These are phyloP conservation scores for Colletotrichum caudatum DNA, from an alignment of 2,329 filamentous ascomycete genomes.

Conservation along the genomic window DNA sequence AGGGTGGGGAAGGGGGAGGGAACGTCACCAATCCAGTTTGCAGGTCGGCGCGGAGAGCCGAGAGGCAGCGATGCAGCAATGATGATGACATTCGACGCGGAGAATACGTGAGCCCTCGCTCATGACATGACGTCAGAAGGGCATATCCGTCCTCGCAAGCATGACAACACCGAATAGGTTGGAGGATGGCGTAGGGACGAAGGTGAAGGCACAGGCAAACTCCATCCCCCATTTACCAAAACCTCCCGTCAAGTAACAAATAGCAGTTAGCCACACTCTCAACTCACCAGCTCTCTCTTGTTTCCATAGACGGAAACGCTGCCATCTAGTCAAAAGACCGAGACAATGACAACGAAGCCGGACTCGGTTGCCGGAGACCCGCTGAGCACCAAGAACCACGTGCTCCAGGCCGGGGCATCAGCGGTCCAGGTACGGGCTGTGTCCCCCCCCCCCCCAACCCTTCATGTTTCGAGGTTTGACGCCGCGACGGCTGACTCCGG, in stretches of 20 bases:
- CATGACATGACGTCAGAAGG: slow-evolving; percentile 36
- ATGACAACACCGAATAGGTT: neutral
- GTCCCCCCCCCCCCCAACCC: neutral
- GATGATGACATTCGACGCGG: slow-evolving; percentile 27
- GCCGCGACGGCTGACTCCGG: slow-evolving; percentile 11
- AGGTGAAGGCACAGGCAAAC: neutral
- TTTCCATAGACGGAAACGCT: neutral
- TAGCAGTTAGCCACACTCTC: neutral
- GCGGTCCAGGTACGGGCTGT: slow-evolving; percentile 62
- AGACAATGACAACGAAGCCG: slow-evolving; percentile 31
- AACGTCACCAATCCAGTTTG: neutral
- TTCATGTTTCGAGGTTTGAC: neutral
- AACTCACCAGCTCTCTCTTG: neutral
- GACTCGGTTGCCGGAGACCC: slow-evolving; percentile 57
- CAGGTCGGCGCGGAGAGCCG: neutral
- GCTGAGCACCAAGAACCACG: slow-evolving; percentile 65
- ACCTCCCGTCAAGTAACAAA: neutral
- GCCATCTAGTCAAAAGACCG: slow-evolving; percentile 3
- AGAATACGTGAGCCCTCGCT: neutral
- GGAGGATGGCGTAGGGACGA: neutral
- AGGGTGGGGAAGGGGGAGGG: too few species aligned
- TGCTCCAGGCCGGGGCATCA: slow-evolving; percentile 72
- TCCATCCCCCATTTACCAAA: too few species aligned
- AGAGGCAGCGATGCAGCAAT: slow-evolving; percentile 25
- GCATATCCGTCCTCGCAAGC: neutral